These are phyloP conservation scores for Cylindrodendrum hubeiense DNA, from an alignment of 2,329 filamentous ascomycete species.

Conservation along the genomic window DNA sequence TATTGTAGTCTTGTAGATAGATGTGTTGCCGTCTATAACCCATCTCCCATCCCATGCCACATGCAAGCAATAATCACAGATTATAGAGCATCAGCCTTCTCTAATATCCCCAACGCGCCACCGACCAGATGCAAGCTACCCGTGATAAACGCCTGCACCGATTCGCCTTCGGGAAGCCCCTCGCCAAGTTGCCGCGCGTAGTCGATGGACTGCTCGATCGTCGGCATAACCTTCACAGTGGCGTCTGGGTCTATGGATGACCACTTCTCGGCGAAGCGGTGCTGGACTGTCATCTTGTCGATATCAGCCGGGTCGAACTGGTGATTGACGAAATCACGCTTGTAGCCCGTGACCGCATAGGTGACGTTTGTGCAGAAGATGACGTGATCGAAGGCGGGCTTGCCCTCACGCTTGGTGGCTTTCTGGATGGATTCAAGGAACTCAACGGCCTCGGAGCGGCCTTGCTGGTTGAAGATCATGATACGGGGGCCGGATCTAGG, in stretches of 20 bases:
- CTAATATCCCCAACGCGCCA: slow-evolving; percentile 63
- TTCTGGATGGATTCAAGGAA: slow-evolving; percentile 64
- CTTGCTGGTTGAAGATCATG: slow-evolving; percentile 92
- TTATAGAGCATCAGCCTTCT: slow-evolving; percentile 59
- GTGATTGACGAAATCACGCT: slow-evolving; percentile 69
- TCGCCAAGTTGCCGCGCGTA: slow-evolving; percentile 55
- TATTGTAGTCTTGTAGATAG: slow-evolving; percentile 44
- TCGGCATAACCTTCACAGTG: slow-evolving; percentile 61
- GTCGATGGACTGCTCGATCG: slow-evolving; percentile 68
- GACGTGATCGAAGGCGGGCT: slow-evolving; percentile 73
- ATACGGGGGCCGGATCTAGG: slow-evolving; percentile 56
- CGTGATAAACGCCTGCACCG: slow-evolving; percentile 66
- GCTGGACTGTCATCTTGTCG: slow-evolving; percentile 64
- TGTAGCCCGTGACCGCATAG: slow-evolving; percentile 63
- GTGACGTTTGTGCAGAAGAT: slow-evolving; percentile 87
- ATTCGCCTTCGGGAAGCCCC: slow-evolving; percentile 47
- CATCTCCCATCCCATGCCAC: neutral
- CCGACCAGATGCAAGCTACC: slow-evolving; percentile 75
- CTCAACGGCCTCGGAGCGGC: slow-evolving; percentile 64
- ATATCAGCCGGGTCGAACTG: slow-evolving; percentile 65
- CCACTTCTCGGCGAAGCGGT: slow-evolving; percentile 66
- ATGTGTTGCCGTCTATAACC: slow-evolving; percentile 17
- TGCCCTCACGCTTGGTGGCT: slow-evolving; percentile 46
- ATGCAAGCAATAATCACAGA: neutral
- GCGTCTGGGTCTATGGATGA: slow-evolving; percentile 59